These are phyloP conservation scores for Quercus lobata DNA, from an alignment of 331 rosid genomes.

Conservation along the genomic window DNA sequence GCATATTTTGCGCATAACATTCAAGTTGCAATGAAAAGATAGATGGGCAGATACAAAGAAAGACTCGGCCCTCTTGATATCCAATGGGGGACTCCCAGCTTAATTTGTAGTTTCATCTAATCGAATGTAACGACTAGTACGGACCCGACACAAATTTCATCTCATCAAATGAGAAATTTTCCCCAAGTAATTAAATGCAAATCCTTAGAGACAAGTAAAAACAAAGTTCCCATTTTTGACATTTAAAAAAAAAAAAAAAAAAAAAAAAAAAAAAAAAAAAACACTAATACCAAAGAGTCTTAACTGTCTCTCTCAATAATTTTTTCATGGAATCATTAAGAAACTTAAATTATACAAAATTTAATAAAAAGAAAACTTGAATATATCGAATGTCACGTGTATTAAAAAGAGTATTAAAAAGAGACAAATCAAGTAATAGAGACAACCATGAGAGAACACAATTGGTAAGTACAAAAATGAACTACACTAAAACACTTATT, in stretches of 20 bases:
- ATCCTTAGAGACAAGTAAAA: background rate
- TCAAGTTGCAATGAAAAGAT: background rate
- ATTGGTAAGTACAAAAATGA: too few relatives aligned
- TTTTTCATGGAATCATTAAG: too few relatives aligned
- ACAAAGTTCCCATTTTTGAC: background rate
- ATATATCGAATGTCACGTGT: too few relatives aligned
- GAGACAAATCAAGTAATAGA: too few relatives aligned
- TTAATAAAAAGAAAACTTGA: too few relatives aligned
- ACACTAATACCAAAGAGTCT: background rate
- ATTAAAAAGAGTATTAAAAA: too few relatives aligned
- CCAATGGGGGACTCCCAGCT: constrained; percentile 83
- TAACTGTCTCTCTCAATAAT: background rate
- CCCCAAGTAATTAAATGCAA: background rate
- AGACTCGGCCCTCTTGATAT: constrained; percentile 72
- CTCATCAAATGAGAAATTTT: constrained; percentile 17
- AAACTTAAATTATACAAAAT: too few relatives aligned
- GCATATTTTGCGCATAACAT: background rate
- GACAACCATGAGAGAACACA: too few relatives aligned
- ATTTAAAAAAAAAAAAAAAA: background rate
- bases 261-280: too few relatives aligned
- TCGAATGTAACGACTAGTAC: constrained; percentile 77
- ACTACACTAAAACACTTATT: too few relatives aligned
- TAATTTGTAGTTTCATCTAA: constrained; percentile 85
- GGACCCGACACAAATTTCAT: constrained; percentile 48
- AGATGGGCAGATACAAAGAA: constrained; percentile 47